Base-by-base conservation (phyloP, 2,329 filamentous ascomycete species). In the Colletotrichum theobromicola region DNA sequence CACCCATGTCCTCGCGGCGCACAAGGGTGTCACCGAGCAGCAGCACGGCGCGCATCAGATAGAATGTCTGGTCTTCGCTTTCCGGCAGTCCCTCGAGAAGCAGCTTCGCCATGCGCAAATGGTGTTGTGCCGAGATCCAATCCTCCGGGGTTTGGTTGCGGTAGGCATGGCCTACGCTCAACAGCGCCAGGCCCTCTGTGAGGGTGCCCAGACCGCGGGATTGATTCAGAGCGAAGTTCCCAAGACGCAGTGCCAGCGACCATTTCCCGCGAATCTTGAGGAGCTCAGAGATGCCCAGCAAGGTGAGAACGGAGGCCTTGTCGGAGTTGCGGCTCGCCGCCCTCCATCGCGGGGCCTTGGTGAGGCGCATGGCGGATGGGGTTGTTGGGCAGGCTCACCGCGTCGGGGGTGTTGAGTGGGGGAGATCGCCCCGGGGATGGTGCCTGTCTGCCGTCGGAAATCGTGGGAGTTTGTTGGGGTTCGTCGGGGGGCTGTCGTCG, bases 1-100 rank as follows among this genome's bases (percentile, higher is more conserved):
- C 75, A 35, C 73, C 75, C n/a, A 64, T 53, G n/a, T 74, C 74
- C 35, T 76, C 74, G n/a, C 71, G 71, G 34, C 76, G 70, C 18
- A 77, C 76, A 21, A 77, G 74, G 35, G 76, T 75, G 67, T 77
- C 76, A 32, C 74, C 76, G n/a, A 77, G 76, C 2, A 76, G 76
- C n/a, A 76, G 26, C n/a, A 75, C 68, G 46, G 74, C 75, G 53
- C 76, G 74, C 74, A 76, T 65, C 26, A 77, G 71, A 28, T 76
- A 77, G 18, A 74, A 75, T 13, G 71, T 76, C 68, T 72, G 71
- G 46, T 76, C 71, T n/a, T 71, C 66, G 53, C 50, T 68, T 12
- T 60, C 21, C 18, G 74, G 76, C 15, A 76, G 70, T 6, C 70
- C 65, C 35, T 72, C 67, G 35, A 77, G 67, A 10, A 72, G 64